These are phyloP conservation scores for Agapanthus africanus DNA, from an alignment of 106 monocot genomes.

Conservation along the genomic window DNA sequence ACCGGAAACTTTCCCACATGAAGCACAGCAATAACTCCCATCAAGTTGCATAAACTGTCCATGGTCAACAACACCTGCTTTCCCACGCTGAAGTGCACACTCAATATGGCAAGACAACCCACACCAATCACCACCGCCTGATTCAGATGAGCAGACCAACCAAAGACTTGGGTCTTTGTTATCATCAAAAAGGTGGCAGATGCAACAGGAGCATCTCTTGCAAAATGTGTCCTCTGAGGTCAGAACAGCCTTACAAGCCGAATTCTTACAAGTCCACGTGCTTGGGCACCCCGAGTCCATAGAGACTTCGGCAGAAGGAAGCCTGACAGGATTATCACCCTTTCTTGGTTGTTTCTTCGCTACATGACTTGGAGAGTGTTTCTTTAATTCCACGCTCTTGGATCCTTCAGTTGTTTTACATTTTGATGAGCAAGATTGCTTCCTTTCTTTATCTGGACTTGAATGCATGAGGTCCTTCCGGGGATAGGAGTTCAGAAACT, in stretches of 20 bases:
- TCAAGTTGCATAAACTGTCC: constrained; percentile 74
- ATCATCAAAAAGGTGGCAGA: constrained; percentile 85
- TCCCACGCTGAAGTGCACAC: constrained; percentile 69
- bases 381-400: constrained; percentile 54
- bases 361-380: constrained; percentile 24
- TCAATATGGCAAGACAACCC: constrained; percentile 90
- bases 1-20: constrained; percentile 81
- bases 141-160: constrained; percentile 86
- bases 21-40: constrained; percentile 90
- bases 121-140: constrained; percentile 57
- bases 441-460: constrained; percentile 36
- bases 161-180: constrained; percentile 98
- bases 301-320: constrained; percentile 19
- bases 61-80: constrained; percentile 57
- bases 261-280: constrained; percentile 68
- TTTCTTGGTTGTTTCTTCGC: constrained; percentile 55
- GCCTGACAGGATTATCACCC: constrained; percentile 37
- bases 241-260: constrained; percentile 75
- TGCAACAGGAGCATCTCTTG: constrained; percentile 92
- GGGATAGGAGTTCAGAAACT: constrained; percentile 33
- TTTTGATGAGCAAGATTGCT: constrained; percentile 27
- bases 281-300: constrained; percentile 9
- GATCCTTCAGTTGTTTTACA: constrained; percentile 46
- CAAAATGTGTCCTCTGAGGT: constrained; percentile 64
- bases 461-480: constrained; percentile 29